phyloP scores from a whole-genome alignment of 1,284 basidiomycete genomes.

The Ustilago bromivora region DNA sequence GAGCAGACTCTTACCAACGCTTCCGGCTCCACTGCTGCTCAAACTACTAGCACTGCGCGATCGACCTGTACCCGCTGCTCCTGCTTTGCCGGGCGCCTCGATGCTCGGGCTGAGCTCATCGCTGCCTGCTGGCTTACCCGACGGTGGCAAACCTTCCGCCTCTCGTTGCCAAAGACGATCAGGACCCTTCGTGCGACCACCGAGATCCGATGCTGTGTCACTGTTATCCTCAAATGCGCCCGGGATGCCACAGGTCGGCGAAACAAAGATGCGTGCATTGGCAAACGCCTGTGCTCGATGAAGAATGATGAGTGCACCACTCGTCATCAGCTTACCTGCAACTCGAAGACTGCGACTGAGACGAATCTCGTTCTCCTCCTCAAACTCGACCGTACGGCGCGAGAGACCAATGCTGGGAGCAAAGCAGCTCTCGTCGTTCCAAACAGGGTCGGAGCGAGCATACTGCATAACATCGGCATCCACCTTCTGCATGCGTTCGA shows the following conservation, averaged over 20 bases:
- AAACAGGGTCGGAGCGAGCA: constrained; percentile 50
- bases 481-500: constrained; percentile 56
- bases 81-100: constrained; percentile 2
- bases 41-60: constrained; percentile 37
- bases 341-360: constrained; percentile 50
- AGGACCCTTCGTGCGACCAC: constrained; percentile 21
- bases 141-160: constrained; percentile 28
- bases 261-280: constrained; percentile 60
- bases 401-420: constrained; percentile 38
- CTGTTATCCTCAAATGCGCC: constrained; percentile 47
- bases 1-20: constrained; percentile 28
- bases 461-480: constrained; percentile 61
- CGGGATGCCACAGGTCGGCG: constrained; percentile 60
- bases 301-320: constrained; percentile 58
- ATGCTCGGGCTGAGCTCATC: constrained; percentile 26
- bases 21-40: constrained; percentile 37
- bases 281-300: constrained; percentile 62
- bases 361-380: constrained; percentile 52
- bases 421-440: constrained; percentile 53
- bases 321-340: constrained; percentile 63
- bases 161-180: constrained; percentile 48
- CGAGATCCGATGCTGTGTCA: constrained; percentile 41
- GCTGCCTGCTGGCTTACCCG: constrained; percentile 25
- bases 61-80: constrained; percentile 9
- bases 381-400: constrained; percentile 36